Conservation (phyloP, 441 rosid species). For the Breynia disticha region DNA sequence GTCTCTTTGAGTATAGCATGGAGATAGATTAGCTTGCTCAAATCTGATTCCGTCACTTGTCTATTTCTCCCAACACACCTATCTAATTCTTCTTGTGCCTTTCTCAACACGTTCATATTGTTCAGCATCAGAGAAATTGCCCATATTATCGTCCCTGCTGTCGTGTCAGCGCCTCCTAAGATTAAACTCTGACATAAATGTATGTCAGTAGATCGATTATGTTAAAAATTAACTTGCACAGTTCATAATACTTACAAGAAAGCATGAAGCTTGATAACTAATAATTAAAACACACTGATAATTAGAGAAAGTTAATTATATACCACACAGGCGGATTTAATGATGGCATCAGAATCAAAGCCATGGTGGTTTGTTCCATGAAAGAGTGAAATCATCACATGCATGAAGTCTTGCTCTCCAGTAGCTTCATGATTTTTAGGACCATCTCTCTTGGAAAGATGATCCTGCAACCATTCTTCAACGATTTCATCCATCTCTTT, state of each 20-base stretch:
- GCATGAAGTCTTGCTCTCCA: slow-evolving; percentile 28
- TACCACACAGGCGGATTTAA: slow-evolving; percentile 30
- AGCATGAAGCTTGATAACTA: no score
- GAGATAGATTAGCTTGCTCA: slow-evolving; percentile 31
- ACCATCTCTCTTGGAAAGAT: slow-evolving; percentile 13
- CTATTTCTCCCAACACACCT: slow-evolving; percentile 30
- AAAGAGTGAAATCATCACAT: slow-evolving; percentile 18
- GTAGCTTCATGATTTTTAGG: not conserved
- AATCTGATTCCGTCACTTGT: slow-evolving; percentile 36
- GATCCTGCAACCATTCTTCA: slow-evolving; percentile 24
- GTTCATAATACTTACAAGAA: no score
- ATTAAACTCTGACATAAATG: slow-evolving; percentile 28
- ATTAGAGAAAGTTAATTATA: not conserved
- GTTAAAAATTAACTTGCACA: not conserved
- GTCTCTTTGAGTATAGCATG: slow-evolving; percentile 49
- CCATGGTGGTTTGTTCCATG: slow-evolving; percentile 8
- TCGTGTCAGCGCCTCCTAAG: slow-evolving; percentile 44
- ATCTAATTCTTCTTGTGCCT: slow-evolving; percentile 44
- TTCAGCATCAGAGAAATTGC: slow-evolving; percentile 19
- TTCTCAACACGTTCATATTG: slow-evolving; percentile 23
- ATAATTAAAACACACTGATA: no score
- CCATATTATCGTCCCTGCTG: slow-evolving; percentile 36
- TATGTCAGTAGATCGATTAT: not conserved
- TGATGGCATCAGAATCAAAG: slow-evolving; percentile 19
- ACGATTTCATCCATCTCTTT: slow-evolving; percentile 24